A percentile compares a stretch with the other conserved stretches of the same genome.
Conservation (phyloP, 2,329 filamentous ascomycete species). For the Aspergillus terreus region DNA sequence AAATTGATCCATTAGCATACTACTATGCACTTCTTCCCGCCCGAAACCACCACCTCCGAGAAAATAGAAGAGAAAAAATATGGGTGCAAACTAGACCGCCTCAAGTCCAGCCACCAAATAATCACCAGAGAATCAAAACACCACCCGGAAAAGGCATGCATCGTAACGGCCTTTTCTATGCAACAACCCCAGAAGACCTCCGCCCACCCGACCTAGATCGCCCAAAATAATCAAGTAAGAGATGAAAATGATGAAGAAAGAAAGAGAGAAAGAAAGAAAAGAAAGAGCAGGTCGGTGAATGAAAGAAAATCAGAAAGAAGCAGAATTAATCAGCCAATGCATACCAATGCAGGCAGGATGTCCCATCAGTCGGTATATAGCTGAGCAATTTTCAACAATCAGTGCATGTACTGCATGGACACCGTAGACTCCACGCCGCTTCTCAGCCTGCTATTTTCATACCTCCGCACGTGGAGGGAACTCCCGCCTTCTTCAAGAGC, state of each 20-base stretch:
- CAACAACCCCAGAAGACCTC: conserved; percentile 9
- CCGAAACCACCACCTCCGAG: not conserved
- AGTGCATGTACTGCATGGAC: conserved; percentile 4
- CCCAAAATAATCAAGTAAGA: conserved; percentile 4
- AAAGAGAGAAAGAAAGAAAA: not conserved
- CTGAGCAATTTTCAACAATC: conserved; percentile 1
- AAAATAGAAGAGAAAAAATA: not conserved
- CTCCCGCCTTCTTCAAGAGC: not conserved
- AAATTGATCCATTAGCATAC: no score
- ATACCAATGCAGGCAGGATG: conserved; percentile 10
- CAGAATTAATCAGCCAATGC: conserved; percentile 1
- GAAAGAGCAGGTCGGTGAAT: conserved; percentile 1
- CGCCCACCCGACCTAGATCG: conserved; percentile 2
- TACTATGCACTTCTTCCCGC: no score
- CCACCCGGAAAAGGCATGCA: conserved; percentile 12
- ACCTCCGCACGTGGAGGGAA: not conserved
- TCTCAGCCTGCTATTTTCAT: conserved; percentile 1
- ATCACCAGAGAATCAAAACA: conserved; percentile 8
- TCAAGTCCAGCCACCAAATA: conserved; percentile 6
- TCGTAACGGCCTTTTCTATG: conserved; percentile 6
- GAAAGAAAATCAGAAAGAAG: not conserved
- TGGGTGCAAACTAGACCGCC: conserved; percentile 4
- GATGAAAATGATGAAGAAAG: not conserved
- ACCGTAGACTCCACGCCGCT: conserved; percentile 3
- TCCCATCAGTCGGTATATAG: not conserved